Evolutionary conservation across 148 eudicot genomes (phyloP), one percentile per base, ranked within the genome.

Genomic region (Drosera capensis): DNA sequence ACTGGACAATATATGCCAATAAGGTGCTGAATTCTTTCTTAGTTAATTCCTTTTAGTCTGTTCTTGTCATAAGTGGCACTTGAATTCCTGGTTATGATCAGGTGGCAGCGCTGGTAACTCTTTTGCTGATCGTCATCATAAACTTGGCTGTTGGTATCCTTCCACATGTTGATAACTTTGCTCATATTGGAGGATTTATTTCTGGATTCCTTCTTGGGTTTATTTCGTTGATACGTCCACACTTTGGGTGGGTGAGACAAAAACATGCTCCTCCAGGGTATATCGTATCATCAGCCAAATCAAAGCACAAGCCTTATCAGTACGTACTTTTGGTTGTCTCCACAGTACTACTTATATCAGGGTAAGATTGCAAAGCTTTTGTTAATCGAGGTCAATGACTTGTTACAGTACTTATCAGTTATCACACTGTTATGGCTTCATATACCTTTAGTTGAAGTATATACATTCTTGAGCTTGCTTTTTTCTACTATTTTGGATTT

Each of bases 131-230:
- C 38, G 73, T 88, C 48, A 21, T 59, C 8, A 49, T 88, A 21
- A 88, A 88, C 56, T 40, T 88, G 45, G 92, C 77, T 1, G 70
- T 83, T 51, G 94, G 96, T 52, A 63, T 88, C 31, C 74, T 88
- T 22, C 96, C 96, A 4, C 96, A 80, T 40, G 92, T 83, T 31
- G 96, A 83, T 56, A 88, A 83, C 71, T 88, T 75, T 69, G 96
- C 96, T 11, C 96, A 88, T 52, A 49, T 83, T 15, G 94, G 97
- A 43, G 97, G 97, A 38, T 88, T 88, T 52, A 19, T 63, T 15
- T 57, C 94, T n/a, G 97, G 94, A 5, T 80, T 88, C 62, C 60
- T 88, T 31, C 81, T 88, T 29, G 94, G 97, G 7, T 83, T 80
- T 49, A 56, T 82, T 39, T 62, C 83, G 15, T 20, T 88, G 42